Percentiles rank a stretch among this genome's conserved stretches.
These are phyloP conservation scores for Pholiota adiposa DNA, from an alignment of 1,284 basidiomycete species.

Conservation along the genomic window DNA sequence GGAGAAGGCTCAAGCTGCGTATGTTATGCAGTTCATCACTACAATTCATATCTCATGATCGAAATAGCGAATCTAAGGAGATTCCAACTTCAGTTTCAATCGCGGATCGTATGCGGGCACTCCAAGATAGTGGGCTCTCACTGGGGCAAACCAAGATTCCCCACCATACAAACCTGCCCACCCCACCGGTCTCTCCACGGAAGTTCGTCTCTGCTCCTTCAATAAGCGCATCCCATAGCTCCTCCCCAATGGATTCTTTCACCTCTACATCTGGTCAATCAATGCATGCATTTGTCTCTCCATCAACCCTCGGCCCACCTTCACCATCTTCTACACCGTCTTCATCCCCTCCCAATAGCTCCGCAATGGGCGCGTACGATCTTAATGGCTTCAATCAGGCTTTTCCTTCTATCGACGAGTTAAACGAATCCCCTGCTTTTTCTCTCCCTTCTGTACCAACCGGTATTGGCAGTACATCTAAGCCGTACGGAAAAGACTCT, in stretches of 20 bases:
- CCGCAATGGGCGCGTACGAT: constrained; percentile 38
- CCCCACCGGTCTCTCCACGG: constrained; percentile 42
- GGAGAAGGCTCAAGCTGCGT: constrained; percentile 53
- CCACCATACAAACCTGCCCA: constrained; percentile 43
- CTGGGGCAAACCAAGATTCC: constrained; percentile 58
- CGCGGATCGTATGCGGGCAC: constrained; percentile 71
- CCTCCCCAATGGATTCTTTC: constrained; percentile 36
- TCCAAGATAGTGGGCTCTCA: constrained; percentile 67
- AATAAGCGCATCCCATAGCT: constrained; percentile 22
- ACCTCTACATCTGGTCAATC: constrained; percentile 39
- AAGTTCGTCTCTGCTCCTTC: constrained; percentile 28
- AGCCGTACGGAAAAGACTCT: constrained; percentile 23
- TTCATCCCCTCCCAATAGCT: constrained; percentile 43
- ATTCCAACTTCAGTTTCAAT: constrained; percentile 57
- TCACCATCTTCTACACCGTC: constrained; percentile 69
- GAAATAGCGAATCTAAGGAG: constrained; percentile 32
- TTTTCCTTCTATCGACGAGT: constrained; percentile 77
- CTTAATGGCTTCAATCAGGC: constrained; percentile 59
- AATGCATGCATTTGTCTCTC: constrained; percentile 64
- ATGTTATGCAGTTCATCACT: constrained; percentile 26
- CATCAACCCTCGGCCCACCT: constrained; percentile 71
- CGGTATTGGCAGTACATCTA: constrained; percentile 34
- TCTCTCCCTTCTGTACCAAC: constrained; percentile 54
- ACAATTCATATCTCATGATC: constrained; percentile 2
- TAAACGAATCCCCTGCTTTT: constrained; percentile 58